A percentile compares a stretch with the other conserved stretches of the same genome.
These are phyloP conservation scores for Carex cristatella DNA, from an alignment of 176 grass and related monocot species.

Conservation along the genomic window DNA sequence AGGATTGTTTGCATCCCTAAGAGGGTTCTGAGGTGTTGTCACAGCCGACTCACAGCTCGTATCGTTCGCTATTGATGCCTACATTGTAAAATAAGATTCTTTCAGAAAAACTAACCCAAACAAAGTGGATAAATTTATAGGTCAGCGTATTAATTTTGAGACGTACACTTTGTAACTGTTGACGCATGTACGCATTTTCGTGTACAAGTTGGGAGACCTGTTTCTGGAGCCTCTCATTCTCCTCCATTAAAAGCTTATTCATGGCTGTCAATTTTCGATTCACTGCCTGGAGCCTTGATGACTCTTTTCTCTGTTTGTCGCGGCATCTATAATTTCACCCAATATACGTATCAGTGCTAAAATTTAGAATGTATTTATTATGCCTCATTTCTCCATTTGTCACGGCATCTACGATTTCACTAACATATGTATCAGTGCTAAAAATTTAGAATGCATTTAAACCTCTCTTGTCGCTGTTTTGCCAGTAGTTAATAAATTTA, in stretches of 20 bases:
- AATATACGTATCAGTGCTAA: neutral
- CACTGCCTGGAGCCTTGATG: slow-evolving; percentile 85
- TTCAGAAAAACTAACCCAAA: neutral
- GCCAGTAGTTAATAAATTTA: neutral
- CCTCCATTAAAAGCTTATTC: slow-evolving; percentile 99
- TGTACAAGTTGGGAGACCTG: slow-evolving; percentile 87
- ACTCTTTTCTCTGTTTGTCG: slow-evolving; percentile 89
- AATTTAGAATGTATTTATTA: neutral
- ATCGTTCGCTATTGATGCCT: slow-evolving; percentile 66
- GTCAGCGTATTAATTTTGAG: neutral
- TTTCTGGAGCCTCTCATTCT: slow-evolving; percentile 96
- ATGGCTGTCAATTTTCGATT: slow-evolving; percentile 94
- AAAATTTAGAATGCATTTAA: too few relatives aligned
- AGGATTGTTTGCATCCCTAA: slow-evolving; percentile 81
- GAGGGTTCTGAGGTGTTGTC: slow-evolving; percentile 66
- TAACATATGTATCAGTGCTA: too few relatives aligned
- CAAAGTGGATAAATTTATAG: neutral
- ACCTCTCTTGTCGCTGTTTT: too few relatives aligned
- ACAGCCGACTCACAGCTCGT: slow-evolving; percentile 85
- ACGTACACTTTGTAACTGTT: slow-evolving; percentile 84
- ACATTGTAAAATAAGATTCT: neutral
- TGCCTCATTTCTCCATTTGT: too few relatives aligned
- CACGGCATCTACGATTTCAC: too few relatives aligned
- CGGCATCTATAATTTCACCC: slow-evolving; percentile 52
- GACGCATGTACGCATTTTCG: slow-evolving; percentile 87